phyloP scores from a whole-genome alignment of 495 filamentous ascomycete species.

The Aspergillus olivimuriae region DNA sequence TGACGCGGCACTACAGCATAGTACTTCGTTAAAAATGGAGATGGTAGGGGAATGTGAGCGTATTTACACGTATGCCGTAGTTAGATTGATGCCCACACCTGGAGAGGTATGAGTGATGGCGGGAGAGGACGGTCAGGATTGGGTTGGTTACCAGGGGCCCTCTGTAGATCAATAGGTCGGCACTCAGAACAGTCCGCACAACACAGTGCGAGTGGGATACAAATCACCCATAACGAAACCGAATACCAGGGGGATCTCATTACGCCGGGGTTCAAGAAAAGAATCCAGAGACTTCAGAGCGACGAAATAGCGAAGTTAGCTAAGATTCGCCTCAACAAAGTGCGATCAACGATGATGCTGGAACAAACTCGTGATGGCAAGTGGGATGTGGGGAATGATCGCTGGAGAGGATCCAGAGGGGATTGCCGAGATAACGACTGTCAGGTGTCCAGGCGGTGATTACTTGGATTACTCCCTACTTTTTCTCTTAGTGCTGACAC shows the following conservation, averaged over 20 bases:
- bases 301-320: background rate
- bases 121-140: background rate
- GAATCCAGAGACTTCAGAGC: background rate
- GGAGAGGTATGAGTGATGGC: background rate
- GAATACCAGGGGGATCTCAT: background rate
- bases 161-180: slow-evolving; percentile 3
- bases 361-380: background rate
- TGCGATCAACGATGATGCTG: background rate
- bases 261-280: background rate
- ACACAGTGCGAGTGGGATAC: background rate
- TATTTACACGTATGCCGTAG: slow-evolving; percentile 5
- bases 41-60: background rate
- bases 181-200: background rate
- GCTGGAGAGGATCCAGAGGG: background rate
- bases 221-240: background rate
- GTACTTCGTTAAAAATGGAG: background rate
- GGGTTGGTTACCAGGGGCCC: background rate
- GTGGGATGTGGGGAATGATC: background rate
- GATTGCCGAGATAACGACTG: background rate
- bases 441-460: too few species aligned
- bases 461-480: too few species aligned
- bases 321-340: background rate
- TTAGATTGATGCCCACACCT: slow-evolving; percentile 6
- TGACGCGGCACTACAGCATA: background rate
- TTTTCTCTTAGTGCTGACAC: too few species aligned